Conservation (phyloP, 495 filamentous ascomycete genomes). For the Trichoderma erinaceum region DNA sequence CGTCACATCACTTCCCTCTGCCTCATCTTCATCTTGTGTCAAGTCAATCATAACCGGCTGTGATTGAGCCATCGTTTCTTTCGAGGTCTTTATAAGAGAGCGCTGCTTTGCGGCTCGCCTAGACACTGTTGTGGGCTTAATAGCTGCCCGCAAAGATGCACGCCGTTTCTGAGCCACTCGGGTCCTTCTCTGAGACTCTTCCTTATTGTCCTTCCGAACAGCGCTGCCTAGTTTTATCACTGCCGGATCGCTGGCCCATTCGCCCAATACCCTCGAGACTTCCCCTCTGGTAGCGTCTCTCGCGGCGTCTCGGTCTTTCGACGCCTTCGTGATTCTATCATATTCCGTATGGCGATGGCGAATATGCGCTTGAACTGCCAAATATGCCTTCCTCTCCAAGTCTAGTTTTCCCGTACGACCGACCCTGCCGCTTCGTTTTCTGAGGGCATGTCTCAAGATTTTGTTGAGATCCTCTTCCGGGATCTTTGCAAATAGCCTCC, state of each 20-base stretch:
- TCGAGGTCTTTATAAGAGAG: background rate
- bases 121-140: background rate
- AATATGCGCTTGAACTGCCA: slow-evolving; percentile 35
- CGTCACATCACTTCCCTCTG: background rate
- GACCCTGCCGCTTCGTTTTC: slow-evolving; percentile 32
- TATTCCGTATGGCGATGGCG: slow-evolving; percentile 36
- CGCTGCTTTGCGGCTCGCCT: background rate
- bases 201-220: background rate
- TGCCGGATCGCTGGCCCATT: background rate
- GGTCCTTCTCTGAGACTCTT: background rate
- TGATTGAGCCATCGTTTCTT: background rate
- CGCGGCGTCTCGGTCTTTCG: background rate
- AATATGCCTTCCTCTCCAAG: slow-evolving; percentile 26
- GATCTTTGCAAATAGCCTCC: slow-evolving; percentile 27
- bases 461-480: slow-evolving; percentile 22
- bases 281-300: background rate
- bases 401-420: slow-evolving; percentile 28
- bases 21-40: background rate
- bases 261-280: background rate
- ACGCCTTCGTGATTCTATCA: slow-evolving; percentile 17
- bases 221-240: background rate
- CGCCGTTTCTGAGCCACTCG: background rate
- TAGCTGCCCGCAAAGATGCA: background rate
- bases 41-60: background rate
- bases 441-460: slow-evolving; percentile 26